Conservation (phyloP, 139 green algal species). For the Coccomyxa sp. region DNA sequence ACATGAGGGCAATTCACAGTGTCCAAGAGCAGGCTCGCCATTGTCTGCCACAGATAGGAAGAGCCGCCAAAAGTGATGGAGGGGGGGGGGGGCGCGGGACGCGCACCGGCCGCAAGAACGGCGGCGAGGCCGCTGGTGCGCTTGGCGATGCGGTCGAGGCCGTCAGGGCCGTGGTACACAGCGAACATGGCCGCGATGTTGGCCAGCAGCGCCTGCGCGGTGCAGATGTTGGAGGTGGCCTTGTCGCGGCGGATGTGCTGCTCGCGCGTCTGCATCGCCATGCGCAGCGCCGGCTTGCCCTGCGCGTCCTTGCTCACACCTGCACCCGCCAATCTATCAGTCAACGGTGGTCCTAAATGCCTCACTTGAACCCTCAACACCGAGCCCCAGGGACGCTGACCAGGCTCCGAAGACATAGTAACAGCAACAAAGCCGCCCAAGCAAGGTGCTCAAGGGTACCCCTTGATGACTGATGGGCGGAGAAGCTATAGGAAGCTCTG, state of each 20-base stretch:
- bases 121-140: slow-evolving; percentile 81
- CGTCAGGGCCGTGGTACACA: slow-evolving; percentile 96
- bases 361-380: background rate
- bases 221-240: slow-evolving; percentile 99
- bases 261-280: slow-evolving; percentile 99
- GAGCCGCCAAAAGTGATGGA: background rate
- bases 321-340: background rate
- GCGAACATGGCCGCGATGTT: slow-evolving; percentile 98
- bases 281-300: slow-evolving; percentile 88
- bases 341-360: too few species aligned
- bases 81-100: background rate
- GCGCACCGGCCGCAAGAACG: slow-evolving; percentile 73
- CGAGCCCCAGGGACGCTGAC: background rate
- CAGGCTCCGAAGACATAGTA: background rate
- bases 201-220: slow-evolving; percentile 92
- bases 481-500: background rate
- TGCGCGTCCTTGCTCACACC: slow-evolving; percentile 81
- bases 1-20: background rate
- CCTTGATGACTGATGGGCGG: background rate
- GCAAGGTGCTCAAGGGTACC: background rate
- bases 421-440: background rate
- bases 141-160: slow-evolving; percentile 85
- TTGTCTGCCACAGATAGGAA: too few species aligned
- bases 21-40: background rate
- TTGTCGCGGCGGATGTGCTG: slow-evolving; percentile 99